Evolutionary conservation across 768 basidiomycete genomes (phyloP).

Genomic region (Tylopilus intermedius): DNA sequence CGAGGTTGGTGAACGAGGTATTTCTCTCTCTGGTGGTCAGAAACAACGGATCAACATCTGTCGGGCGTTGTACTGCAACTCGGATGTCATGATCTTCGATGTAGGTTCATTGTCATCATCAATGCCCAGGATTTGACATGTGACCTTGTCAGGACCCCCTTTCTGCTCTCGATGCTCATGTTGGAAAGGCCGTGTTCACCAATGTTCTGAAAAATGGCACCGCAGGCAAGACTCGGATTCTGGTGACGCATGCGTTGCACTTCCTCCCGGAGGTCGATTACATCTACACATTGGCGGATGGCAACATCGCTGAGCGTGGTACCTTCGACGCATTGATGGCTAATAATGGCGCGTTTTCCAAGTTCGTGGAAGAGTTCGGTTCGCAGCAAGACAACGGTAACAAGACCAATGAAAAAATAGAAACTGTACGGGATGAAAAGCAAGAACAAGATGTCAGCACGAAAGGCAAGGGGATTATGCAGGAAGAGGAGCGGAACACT

Average conservation of each 20-base stretch:
- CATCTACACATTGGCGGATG: constrained; percentile 74
- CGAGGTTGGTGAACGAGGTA: constrained; percentile 83
- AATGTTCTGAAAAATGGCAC: constrained; percentile 68
- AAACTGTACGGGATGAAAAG: constrained; percentile 32
- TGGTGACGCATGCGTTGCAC: constrained; percentile 90
- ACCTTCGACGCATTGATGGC: constrained; percentile 70
- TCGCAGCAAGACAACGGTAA: constrained; percentile 46
- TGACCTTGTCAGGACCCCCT: constrained; percentile 56
- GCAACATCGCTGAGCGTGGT: constrained; percentile 74
- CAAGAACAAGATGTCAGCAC: constrained; percentile 31
- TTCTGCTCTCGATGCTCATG: constrained; percentile 90
- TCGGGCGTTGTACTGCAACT: constrained; percentile 79
- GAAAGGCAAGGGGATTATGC: constrained; percentile 63
- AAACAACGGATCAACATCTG: constrained; percentile 82
- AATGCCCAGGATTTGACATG: neutral
- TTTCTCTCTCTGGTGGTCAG: constrained; percentile 81
- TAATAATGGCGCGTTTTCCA: constrained; percentile 61
- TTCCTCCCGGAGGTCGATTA: constrained; percentile 86
- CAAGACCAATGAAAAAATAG: constrained; percentile 33
- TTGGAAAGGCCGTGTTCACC: constrained; percentile 82
- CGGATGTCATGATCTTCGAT: constrained; percentile 85
- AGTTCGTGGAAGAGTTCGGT: constrained; percentile 74
- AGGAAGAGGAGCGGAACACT: constrained; percentile 75
- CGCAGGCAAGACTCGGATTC: constrained; percentile 70
- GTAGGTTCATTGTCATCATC: constrained; percentile 18